Evolutionary conservation across 345 rosid genomes (phyloP).

Genomic region (Eucalyptus dawsonii): DNA sequence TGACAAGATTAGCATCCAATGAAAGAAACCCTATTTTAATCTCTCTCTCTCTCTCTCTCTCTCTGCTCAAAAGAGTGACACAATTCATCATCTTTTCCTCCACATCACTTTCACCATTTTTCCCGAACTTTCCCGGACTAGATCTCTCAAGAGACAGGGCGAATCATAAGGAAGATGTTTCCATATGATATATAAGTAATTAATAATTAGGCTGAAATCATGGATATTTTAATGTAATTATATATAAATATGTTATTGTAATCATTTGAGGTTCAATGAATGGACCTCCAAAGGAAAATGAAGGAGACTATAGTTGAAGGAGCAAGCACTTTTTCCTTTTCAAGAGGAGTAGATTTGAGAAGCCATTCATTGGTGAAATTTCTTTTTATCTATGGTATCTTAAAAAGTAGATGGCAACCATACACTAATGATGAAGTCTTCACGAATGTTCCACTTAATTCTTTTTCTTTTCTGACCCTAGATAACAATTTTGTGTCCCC

Average conservation of each 20-base stretch:
- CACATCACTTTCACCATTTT: not conserved
- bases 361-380: not conserved
- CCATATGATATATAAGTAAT: not conserved
- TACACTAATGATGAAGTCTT: not conserved
- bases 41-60: not conserved
- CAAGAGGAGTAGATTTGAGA: not conserved
- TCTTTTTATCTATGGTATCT: not conserved
- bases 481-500: not conserved
- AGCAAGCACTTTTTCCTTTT: not conserved
- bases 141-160: not conserved
- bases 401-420: not conserved
- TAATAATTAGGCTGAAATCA: not conserved
- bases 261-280: not conserved
- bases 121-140: not conserved
- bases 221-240: not conserved
- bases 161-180: not conserved
- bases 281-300: not conserved
- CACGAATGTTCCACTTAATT: not conserved
- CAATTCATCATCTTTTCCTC: not conserved
- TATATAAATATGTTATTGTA: not conserved
- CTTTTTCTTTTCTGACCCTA: not conserved
- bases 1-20: constrained; percentile 7
- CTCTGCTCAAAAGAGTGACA: not conserved
- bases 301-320: not conserved
- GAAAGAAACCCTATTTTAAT: not conserved